Percentiles rank a stretch among this genome's conserved stretches.
Evolutionary conservation across 2,329 filamentous ascomycete species (phyloP).

Genomic region (Ascomycota sp.): DNA sequence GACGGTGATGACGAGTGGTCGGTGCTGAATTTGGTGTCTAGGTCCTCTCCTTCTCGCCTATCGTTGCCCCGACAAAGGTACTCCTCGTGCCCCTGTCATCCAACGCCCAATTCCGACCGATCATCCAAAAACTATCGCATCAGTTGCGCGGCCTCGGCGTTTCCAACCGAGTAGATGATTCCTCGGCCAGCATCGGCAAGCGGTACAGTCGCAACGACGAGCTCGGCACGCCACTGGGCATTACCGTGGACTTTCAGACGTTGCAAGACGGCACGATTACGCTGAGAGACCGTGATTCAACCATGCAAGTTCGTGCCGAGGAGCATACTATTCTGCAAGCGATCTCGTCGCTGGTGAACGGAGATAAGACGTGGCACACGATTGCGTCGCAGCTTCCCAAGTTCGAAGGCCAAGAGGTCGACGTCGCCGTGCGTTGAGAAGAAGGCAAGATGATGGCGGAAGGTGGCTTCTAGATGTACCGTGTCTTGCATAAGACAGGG

Average conservation of each 20-base stretch:
- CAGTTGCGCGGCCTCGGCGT: constrained; percentile 58
- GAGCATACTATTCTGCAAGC: constrained; percentile 63
- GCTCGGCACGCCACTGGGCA: constrained; percentile 78
- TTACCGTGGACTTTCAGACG: constrained; percentile 93
- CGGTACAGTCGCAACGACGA: constrained; percentile 91
- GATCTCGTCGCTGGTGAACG: constrained; percentile 33
- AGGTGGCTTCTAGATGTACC: no score
- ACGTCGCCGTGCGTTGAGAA: constrained; percentile 16
- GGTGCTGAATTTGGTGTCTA: no score
- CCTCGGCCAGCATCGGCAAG: constrained; percentile 81
- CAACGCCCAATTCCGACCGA: constrained; percentile 63
- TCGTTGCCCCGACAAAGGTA: constrained; percentile 85
- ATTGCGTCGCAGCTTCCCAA: constrained; percentile 59
- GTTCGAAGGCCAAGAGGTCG: constrained; percentile 59
- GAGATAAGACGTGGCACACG: constrained; percentile 41
- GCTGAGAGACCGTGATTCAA: constrained; percentile 76
- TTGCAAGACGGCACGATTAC: constrained; percentile 74
- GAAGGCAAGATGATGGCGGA: background rate
- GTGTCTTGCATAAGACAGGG: no score
- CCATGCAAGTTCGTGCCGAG: constrained; percentile 70
- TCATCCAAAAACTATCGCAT: constrained; percentile 50
- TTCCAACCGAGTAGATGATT: constrained; percentile 75
- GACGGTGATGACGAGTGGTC: no score
- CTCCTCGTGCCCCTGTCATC: constrained; percentile 75
- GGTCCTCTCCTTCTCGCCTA: constrained; percentile 33